Conservation (phyloP, 1,284 basidiomycete species). For the Amylostereum chailletii region DNA sequence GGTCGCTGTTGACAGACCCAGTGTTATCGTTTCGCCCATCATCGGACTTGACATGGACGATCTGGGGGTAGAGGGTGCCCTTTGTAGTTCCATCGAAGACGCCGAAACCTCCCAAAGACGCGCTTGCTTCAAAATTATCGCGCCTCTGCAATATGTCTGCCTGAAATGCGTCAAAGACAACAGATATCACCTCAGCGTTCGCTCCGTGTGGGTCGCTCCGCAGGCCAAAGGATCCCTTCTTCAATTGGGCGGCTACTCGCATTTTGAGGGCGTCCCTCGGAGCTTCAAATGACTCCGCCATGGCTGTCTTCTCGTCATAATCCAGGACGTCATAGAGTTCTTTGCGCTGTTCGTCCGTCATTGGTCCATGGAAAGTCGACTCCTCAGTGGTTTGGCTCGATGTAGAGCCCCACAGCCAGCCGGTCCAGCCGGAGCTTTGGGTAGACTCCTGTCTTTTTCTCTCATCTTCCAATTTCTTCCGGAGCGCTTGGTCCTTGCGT, state of each 20-base stretch:
- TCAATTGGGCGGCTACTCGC: constrained; percentile 71
- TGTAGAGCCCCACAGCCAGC: constrained; percentile 82
- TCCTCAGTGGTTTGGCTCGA: constrained; percentile 33
- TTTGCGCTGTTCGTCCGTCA: constrained; percentile 90
- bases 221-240: constrained; percentile 82
- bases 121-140: constrained; percentile 75
- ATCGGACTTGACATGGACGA: constrained; percentile 82
- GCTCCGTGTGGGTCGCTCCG: constrained; percentile 60
- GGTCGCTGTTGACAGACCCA: constrained; percentile 37
- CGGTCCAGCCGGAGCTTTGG: constrained; percentile 56
- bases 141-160: constrained; percentile 82
- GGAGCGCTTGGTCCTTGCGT: constrained; percentile 75
- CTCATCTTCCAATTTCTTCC: constrained; percentile 64
- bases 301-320: constrained; percentile 81
- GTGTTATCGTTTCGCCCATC: constrained; percentile 21
- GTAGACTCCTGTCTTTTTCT: constrained; percentile 42
- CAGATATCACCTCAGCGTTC: constrained; percentile 71
- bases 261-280: constrained; percentile 81
- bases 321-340: constrained; percentile 93
- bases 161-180: constrained; percentile 86
- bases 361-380: constrained; percentile 49
- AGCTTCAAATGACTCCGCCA: constrained; percentile 59
- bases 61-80: constrained; percentile 82
- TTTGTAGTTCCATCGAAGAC: constrained; percentile 89
- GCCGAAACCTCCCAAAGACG: constrained; percentile 83